Conservation (phyloP, 306 rosid species). For the Chamaecrista fasciculata region DNA sequence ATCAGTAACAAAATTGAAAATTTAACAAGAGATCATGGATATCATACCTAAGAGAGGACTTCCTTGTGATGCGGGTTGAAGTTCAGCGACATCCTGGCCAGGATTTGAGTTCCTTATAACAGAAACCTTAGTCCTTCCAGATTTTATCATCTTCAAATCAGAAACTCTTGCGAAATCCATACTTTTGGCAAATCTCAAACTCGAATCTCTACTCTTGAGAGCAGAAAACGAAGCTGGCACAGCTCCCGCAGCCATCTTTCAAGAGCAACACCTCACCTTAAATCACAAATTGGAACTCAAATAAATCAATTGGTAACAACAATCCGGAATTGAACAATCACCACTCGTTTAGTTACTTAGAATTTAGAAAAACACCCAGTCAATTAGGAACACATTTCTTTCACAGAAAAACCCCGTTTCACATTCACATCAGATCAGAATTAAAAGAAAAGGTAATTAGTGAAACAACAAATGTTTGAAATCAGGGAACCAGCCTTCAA, state of each 20-base stretch:
- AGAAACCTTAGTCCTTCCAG: constrained; percentile 46
- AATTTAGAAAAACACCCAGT: background rate
- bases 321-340: background rate
- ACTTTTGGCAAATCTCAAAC: constrained; percentile 52
- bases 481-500: background rate
- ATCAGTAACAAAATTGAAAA: too few species aligned
- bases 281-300: constrained; percentile 13
- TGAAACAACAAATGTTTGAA: background rate
- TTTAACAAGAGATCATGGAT: background rate
- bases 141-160: constrained; percentile 43
- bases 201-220: constrained; percentile 46
- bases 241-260: constrained; percentile 54
- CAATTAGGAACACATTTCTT: background rate
- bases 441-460: background rate
- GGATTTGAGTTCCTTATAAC: constrained; percentile 50
- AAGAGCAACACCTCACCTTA: constrained; percentile 25
- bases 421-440: background rate
- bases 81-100: constrained; percentile 55
- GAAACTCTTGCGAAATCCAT: constrained; percentile 50
- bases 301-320: constrained; percentile 17
- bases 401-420: background rate
- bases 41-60: constrained; percentile 56
- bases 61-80: constrained; percentile 62
- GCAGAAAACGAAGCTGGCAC: constrained; percentile 48
- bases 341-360: background rate